Conservation (phyloP, 164 flowering plant genomes). For the Vitis amurensis region DNA sequence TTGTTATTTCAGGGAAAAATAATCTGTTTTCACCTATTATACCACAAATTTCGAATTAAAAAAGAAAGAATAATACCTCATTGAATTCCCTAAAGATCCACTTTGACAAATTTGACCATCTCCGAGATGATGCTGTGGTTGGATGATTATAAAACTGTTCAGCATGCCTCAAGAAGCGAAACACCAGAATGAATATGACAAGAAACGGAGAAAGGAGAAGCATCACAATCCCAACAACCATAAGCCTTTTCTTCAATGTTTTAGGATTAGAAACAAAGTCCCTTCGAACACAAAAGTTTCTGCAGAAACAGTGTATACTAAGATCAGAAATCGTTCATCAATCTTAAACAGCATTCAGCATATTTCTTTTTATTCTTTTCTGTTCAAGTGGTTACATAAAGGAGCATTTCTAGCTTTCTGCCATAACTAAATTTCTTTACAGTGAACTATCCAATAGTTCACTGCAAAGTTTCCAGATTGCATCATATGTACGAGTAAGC, state of each 20-base stretch:
- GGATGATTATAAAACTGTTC: conserved; percentile 97
- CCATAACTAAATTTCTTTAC: too few relatives aligned
- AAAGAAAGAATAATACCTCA: conserved; percentile 58
- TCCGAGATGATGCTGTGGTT: conserved; percentile 85
- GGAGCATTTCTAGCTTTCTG: too few relatives aligned
- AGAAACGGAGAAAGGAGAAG: conserved; percentile 91
- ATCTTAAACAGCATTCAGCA: background rate
- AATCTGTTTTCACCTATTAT: background rate
- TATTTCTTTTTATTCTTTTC: too few relatives aligned
- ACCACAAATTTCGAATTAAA: background rate
- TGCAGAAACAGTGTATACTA: conserved; percentile 28
- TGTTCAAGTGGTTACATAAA: too few relatives aligned
- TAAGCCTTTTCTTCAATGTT: conserved; percentile 78
- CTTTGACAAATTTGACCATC: conserved; percentile 96
- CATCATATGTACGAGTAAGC: too few relatives aligned
- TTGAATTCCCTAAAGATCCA: conserved; percentile 98
- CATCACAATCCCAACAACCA: conserved; percentile 81
- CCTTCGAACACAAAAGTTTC: conserved; percentile 67
- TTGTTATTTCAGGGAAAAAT: background rate
- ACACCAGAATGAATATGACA: conserved; percentile 90
- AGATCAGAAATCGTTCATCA: background rate
- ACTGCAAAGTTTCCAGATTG: too few relatives aligned
- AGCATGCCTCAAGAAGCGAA: conserved; percentile 92
- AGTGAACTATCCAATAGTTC: too few relatives aligned
- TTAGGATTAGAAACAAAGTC: conserved; percentile 80